Percentiles rank a stretch among this genome's conserved stretches.
Conservation (phyloP, 768 basidiomycete genomes). For the Phylloporus arenicola region DNA sequence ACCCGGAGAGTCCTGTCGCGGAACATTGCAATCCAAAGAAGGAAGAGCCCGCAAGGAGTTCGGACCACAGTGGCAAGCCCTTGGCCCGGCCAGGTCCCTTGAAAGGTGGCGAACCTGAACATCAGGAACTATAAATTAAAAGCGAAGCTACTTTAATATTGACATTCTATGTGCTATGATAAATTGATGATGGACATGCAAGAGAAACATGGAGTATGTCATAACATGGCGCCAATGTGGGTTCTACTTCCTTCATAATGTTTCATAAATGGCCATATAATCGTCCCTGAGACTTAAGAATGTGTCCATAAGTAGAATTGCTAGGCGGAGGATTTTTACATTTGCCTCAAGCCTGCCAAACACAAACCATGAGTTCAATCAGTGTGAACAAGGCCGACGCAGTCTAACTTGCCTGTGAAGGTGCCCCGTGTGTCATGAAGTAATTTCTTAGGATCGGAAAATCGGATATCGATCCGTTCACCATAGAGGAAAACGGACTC, state of each 20-base stretch:
- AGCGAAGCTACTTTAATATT: conserved; percentile 8
- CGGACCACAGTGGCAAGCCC: conserved; percentile 27
- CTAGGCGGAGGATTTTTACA: conserved; percentile 9
- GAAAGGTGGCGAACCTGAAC: conserved; percentile 10
- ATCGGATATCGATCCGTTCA: conserved; percentile 76
- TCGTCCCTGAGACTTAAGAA: conserved; percentile 13
- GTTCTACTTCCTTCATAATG: conserved; percentile 9
- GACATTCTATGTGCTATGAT: conserved; percentile 9
- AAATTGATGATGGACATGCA: conserved; percentile 20
- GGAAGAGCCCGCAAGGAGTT: conserved; percentile 27
- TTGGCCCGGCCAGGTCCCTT: conserved; percentile 16
- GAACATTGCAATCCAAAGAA: conserved; percentile 70
- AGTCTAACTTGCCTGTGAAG: conserved; percentile 35
- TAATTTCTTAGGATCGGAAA: conserved; percentile 80
- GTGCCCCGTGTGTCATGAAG: conserved; percentile 60
- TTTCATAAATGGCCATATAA: conserved; percentile 27
- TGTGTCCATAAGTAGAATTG: not conserved
- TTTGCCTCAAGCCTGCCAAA: conserved; percentile 25
- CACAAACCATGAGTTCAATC: conserved; percentile 18
- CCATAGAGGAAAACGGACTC: conserved; percentile 46
- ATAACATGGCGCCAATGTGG: conserved; percentile 1
- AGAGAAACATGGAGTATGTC: conserved; percentile 19
- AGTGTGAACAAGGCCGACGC: conserved; percentile 11
- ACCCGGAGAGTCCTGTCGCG: conserved; percentile 69
- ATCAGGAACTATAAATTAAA: conserved; percentile 30